A percentile compares a stretch with the other conserved stretches of the same genome.
phyloP scores from a whole-genome alignment of 2,329 filamentous ascomycete genomes.

The Botryotinia convoluta region DNA sequence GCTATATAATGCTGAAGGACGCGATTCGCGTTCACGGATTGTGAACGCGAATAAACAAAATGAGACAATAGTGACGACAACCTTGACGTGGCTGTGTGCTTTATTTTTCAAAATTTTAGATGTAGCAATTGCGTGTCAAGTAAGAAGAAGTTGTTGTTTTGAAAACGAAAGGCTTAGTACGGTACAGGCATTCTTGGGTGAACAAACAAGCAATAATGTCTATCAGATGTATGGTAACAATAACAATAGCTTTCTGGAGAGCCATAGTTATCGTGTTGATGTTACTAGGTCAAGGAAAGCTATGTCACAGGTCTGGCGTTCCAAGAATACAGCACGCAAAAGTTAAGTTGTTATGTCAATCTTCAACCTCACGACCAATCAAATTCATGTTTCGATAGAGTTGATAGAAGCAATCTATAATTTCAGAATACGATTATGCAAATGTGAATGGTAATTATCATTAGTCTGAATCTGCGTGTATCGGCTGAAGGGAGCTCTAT shows the following conservation, averaged over 20 bases:
- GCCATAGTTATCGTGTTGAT: no score
- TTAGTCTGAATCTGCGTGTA: not conserved
- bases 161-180: not conserved
- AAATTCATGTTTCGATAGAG: not conserved
- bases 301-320: not conserved
- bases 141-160: not conserved
- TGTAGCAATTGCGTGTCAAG: not conserved
- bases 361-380: not conserved
- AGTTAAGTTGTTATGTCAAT: not conserved
- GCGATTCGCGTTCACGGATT: no score
- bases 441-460: not conserved
- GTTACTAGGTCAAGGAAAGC: not conserved
- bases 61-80: not conserved
- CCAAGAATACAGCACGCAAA: not conserved
- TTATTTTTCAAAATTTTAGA: no score
- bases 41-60: not conserved
- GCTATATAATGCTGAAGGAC: not conserved
- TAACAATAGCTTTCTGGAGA: not conserved
- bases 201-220: not conserved
- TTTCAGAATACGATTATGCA: accelerated
- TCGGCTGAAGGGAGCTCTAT: not conserved
- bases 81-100: no score
- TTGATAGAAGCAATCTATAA: not conserved
- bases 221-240: not conserved
- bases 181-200: no score